Evolutionary conservation across 192 early-diverging fungal genomes (phyloP), one percentile per base, ranked within the genome.

Genomic region (Spinellus fusiger): DNA sequence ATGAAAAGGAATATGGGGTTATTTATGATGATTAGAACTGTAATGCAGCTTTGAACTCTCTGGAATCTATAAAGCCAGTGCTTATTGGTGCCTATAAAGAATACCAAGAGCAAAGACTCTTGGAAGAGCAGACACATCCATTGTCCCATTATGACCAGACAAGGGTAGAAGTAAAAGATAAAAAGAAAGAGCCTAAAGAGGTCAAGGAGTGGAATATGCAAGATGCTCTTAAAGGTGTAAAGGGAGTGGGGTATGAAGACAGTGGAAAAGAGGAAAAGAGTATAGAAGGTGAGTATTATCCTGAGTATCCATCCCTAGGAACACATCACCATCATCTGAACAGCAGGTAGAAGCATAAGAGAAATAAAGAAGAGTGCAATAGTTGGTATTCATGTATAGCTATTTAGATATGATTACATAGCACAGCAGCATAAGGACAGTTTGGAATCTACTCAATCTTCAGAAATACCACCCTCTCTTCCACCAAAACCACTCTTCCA

Each of bases 181-280:
- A 37, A 13, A 5, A 37, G 35, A 49, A 59, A 27, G 22, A 27
- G 27, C 37, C 47, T 31, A 57, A 37, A 1, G 52, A 33, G 6
- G 22, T 31, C 3, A 38, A 59, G 15, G 59, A 71, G n/a, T 74
- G 66, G 66, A 65, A 53, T 16, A 35, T 74, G 15, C 72, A 74
- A 35, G 63, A 74, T 8, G 72, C 50, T 25, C 44, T 74, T 10
- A 56, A 47, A 5, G 72, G 67, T 0, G 55, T 72, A 15, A 31
- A 25, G 18, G 64, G 64, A n/a, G 64, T 66, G 12, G 70, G 63
- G 0, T 35, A 40, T 32, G 4, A 38, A 18, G 13, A 18, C 57
- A 1, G 33, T 40, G 29, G 15, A 48, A 18, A 49, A 44, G 18
- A 73, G 68, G 38, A 13, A 59, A 59, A 70, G 72, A 49, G 33